Conservation (phyloP, 768 basidiomycete genomes). For the Megacollybia marginata region DNA sequence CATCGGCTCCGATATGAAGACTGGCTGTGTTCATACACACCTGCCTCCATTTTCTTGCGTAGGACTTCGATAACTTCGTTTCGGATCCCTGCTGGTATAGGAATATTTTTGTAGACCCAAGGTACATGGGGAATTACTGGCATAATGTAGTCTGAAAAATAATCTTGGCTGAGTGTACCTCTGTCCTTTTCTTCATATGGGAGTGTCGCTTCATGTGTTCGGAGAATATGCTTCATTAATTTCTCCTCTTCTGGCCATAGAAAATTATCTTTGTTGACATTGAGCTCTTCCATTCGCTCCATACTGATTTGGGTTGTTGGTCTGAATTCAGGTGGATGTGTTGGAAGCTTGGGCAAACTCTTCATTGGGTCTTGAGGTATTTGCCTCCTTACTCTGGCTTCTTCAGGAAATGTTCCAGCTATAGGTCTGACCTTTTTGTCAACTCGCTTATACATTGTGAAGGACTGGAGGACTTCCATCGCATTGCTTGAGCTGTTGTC, state of each 20-base stretch:
- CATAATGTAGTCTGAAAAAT: slow-evolving; percentile 10
- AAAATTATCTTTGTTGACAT: slow-evolving; percentile 21
- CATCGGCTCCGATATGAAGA: slow-evolving; percentile 16
- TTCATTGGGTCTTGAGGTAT: slow-evolving; percentile 28
- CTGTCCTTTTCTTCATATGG: slow-evolving; percentile 23
- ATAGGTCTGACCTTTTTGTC: slow-evolving; percentile 24
- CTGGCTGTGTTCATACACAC: too few species aligned
- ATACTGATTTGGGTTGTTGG: slow-evolving; percentile 17
- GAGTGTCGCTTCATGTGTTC: slow-evolving; percentile 23
- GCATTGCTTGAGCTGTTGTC: background rate
- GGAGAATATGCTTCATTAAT: slow-evolving; percentile 23
- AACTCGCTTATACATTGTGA: slow-evolving; percentile 24
- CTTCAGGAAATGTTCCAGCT: slow-evolving; percentile 21
- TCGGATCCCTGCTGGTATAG: slow-evolving; percentile 22
- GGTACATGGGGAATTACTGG: slow-evolving; percentile 23
- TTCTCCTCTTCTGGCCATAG: slow-evolving; percentile 28
- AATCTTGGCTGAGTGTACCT: slow-evolving; percentile 11
- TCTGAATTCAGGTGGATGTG: slow-evolving; percentile 23
- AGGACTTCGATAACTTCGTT: slow-evolving; percentile 17
- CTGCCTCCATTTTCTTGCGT: slow-evolving; percentile 17
- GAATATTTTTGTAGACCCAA: slow-evolving; percentile 21
- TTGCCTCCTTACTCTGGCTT: slow-evolving; percentile 19
- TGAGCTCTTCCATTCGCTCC: slow-evolving; percentile 18
- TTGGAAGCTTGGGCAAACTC: slow-evolving; percentile 17
- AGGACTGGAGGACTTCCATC: background rate